Conservation (phyloP, 2,329 filamentous ascomycete species). For the Xylariaceae sp. region DNA sequence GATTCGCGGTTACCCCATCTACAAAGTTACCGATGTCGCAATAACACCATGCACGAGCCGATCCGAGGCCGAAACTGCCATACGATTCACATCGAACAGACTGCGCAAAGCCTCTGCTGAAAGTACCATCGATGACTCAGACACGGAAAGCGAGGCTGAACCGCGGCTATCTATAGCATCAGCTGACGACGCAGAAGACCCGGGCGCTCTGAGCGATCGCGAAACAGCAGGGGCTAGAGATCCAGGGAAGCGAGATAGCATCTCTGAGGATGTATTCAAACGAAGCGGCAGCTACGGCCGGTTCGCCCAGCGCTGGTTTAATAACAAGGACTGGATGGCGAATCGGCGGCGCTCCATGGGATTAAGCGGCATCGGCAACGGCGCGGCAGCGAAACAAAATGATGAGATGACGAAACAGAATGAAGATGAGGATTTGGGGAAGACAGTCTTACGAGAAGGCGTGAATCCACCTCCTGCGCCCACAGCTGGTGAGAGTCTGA, state of each 20-base stretch:
- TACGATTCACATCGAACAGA: slow-evolving; percentile 54
- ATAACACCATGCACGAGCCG: slow-evolving; percentile 83
- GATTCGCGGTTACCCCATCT: slow-evolving; percentile 76
- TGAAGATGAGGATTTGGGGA: slow-evolving; percentile 27
- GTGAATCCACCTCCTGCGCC: slow-evolving; percentile 21
- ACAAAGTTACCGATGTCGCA: slow-evolving; percentile 82
- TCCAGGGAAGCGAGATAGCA: slow-evolving; percentile 48
- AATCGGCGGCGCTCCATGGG: slow-evolving; percentile 68
- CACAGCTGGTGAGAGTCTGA: slow-evolving; percentile 50
- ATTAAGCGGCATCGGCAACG: slow-evolving; percentile 45
- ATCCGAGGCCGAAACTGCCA: slow-evolving; percentile 67
- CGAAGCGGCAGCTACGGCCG: slow-evolving; percentile 79
- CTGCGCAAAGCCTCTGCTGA: slow-evolving; percentile 33
- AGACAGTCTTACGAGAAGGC: slow-evolving; percentile 26
- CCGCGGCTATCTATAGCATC: slow-evolving; percentile 35
- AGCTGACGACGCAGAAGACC: slow-evolving; percentile 30
- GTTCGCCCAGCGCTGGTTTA: slow-evolving; percentile 91
- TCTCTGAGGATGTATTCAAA: slow-evolving; percentile 85
- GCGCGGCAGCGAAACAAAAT: slow-evolving; percentile 39
- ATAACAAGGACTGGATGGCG: slow-evolving; percentile 72
- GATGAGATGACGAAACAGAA: slow-evolving; percentile 14
- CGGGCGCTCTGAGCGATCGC: slow-evolving; percentile 25
- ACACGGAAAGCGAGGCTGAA: slow-evolving; percentile 47
- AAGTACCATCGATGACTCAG: slow-evolving; percentile 31
- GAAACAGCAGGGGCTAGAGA: slow-evolving; percentile 18